Evolutionary conservation across 495 filamentous ascomycete species (phyloP).

Genomic region (Corynascus novoguineensis): DNA sequence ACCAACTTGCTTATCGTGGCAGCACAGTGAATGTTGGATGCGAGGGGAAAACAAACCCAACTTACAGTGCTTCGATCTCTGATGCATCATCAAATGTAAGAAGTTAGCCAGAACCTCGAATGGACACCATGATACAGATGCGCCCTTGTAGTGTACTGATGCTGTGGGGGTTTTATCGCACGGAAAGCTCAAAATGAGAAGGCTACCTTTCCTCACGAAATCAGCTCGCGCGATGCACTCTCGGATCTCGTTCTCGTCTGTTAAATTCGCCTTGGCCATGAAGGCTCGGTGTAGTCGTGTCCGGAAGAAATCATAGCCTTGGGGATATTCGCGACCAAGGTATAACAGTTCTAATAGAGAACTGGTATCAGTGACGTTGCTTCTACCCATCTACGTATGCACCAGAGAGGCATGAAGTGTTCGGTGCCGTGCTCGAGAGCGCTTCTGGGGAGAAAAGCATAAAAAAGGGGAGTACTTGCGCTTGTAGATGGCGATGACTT

Average conservation of each 20-base stretch:
- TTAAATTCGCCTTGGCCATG: constrained; percentile 60
- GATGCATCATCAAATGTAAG: background rate
- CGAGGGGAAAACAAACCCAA: constrained; percentile 6
- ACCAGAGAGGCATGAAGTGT: background rate
- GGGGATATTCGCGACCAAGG: constrained; percentile 80
- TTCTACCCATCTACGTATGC: background rate
- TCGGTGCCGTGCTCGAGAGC: no score
- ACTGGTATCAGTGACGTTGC: background rate
- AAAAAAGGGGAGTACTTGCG: constrained; percentile 43
- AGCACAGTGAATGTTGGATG: background rate
- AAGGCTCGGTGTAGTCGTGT: constrained; percentile 81
- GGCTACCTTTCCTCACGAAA: constrained; percentile 85
- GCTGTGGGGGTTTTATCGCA: no score
- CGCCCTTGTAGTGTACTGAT: no score
- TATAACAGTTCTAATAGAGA: constrained; percentile 65
- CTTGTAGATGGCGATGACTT: constrained; percentile 91
- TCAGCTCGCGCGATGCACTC: constrained; percentile 71
- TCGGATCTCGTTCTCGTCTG: constrained; percentile 67
- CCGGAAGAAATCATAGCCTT: constrained; percentile 79
- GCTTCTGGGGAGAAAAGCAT: no score
- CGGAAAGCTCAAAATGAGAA: background rate
- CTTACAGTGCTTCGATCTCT: constrained; percentile 93
- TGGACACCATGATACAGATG: no score
- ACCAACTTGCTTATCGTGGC: background rate
- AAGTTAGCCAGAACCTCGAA: no score